Percentiles rank a stretch among this genome's conserved stretches.
These are phyloP conservation scores for Pyrenochaeta sp. DNA, from an alignment of 2,329 filamentous ascomycete species.

Conservation along the genomic window DNA sequence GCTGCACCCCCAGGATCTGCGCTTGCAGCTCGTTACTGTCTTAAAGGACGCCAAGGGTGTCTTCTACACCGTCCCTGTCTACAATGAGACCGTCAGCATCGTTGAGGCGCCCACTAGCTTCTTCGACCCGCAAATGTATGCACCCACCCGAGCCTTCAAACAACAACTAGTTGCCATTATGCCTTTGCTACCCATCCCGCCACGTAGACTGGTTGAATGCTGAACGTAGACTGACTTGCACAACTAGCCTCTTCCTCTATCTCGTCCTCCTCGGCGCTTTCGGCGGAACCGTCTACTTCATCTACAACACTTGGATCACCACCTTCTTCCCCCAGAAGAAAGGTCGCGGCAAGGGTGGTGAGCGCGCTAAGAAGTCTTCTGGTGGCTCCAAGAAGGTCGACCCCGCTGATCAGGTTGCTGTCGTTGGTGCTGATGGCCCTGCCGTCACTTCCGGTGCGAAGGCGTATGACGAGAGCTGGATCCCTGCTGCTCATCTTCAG, in stretches of 20 bases:
- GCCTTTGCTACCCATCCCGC: not conserved
- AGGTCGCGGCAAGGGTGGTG: constrained; percentile 67
- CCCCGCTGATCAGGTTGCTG: constrained; percentile 63
- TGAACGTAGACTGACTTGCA: constrained; percentile 19
- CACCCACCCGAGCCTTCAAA: constrained; percentile 17
- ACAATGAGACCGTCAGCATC: constrained; percentile 83
- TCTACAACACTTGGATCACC: constrained; percentile 98
- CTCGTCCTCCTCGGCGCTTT: constrained; percentile 84
- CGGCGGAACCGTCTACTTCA: constrained; percentile 86
- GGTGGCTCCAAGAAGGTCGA: constrained; percentile 74
- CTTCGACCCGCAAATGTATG: constrained; percentile 95
- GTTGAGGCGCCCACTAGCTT: constrained; percentile 92
- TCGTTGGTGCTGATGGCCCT: constrained; percentile 75
- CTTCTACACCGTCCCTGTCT: constrained; percentile 79
- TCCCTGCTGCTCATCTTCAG: constrained; percentile 87
- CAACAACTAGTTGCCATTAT: not conserved
- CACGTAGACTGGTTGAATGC: not conserved
- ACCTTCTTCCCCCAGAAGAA: constrained; percentile 90
- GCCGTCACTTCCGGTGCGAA: constrained; percentile 74
- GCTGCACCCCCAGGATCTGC: constrained; percentile 90
- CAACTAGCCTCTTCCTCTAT: constrained; percentile 90
- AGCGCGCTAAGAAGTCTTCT: constrained; percentile 69
- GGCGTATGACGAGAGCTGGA: constrained; percentile 92
- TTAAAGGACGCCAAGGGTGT: constrained; percentile 71
- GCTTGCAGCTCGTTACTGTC: constrained; percentile 78